Evolutionary conservation across 495 filamentous ascomycete species (phyloP).

Genomic region (Aspergillus bridgeri): DNA sequence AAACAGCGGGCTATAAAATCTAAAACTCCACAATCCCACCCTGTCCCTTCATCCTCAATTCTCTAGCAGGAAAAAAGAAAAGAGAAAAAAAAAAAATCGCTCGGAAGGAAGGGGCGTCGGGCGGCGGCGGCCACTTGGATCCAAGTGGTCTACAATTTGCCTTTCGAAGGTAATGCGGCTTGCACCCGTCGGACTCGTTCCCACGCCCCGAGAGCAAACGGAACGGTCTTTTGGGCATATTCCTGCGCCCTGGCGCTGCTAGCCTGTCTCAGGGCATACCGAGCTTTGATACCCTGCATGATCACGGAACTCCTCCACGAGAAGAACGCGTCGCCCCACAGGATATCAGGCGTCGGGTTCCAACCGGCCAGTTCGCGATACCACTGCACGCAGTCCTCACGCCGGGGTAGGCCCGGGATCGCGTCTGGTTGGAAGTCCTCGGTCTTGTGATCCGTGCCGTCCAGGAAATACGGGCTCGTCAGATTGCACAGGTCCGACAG

Average conservation of each 20-base stretch:
- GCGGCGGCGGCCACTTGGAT: too few relatives aligned
- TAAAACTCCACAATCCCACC: not conserved
- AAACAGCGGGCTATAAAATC: not conserved
- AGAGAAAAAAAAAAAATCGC: too few relatives aligned
- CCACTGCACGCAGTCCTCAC: conserved; percentile 67
- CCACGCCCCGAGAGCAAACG: conserved; percentile 74
- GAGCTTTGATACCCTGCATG: conserved; percentile 81
- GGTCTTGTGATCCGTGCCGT: conserved; percentile 34
- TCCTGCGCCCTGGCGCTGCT: conserved; percentile 77
- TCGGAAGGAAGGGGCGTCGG: not conserved
- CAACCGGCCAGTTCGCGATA: conserved; percentile 72
- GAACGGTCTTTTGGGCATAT: conserved; percentile 60
- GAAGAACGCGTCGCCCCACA: conserved; percentile 69
- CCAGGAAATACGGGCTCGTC: conserved; percentile 62
- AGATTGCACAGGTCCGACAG: conserved; percentile 83
- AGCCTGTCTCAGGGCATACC: conserved; percentile 80
- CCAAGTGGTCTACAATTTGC: conserved; percentile 44
- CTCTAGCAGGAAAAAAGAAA: not conserved
- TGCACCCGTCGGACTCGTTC: conserved; percentile 53
- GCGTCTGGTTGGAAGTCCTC: conserved; percentile 57
- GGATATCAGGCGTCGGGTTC: conserved; percentile 53
- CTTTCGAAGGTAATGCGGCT: conserved; percentile 29
- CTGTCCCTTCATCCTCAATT: not conserved
- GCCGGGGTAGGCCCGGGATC: conserved; percentile 71
- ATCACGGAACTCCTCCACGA: conserved; percentile 66